Conservation (phyloP, 2,329 filamentous ascomycete species). For the Neonectria punicea region DNA sequence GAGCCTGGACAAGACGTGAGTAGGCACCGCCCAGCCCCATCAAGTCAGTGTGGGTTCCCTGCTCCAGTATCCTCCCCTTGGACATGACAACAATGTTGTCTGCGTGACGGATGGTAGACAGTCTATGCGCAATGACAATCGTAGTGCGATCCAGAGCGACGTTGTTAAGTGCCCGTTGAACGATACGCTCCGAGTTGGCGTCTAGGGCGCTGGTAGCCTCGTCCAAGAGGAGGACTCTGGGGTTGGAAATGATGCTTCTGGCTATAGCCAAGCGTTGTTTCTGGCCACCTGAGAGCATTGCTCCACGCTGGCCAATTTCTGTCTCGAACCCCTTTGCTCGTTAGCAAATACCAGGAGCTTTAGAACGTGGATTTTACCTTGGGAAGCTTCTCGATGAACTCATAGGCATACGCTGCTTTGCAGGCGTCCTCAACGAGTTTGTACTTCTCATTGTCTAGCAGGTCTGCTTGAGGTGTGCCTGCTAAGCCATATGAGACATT, state of each 20-base stretch:
- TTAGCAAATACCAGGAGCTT: too few species aligned
- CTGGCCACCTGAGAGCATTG: slow-evolving; percentile 72
- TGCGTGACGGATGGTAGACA: slow-evolving; percentile 51
- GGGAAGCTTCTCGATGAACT: slow-evolving; percentile 60
- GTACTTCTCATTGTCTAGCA: slow-evolving; percentile 41
- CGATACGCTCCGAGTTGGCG: slow-evolving; percentile 55
- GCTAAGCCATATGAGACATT: slow-evolving; percentile 64
- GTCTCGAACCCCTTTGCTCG: slow-evolving; percentile 57
- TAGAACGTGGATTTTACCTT: too few species aligned
- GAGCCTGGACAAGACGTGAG: slow-evolving; percentile 35
- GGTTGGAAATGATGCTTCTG: slow-evolving; percentile 69
- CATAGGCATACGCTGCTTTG: slow-evolving; percentile 59
- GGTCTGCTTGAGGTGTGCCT: slow-evolving; percentile 45
- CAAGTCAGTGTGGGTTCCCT: slow-evolving; percentile 56
- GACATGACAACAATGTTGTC: slow-evolving; percentile 45
- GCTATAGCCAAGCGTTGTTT: slow-evolving; percentile 73
- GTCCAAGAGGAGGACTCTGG: slow-evolving; percentile 70
- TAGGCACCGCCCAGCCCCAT: slow-evolving; percentile 56
- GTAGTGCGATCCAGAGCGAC: slow-evolving; percentile 67
- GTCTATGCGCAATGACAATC: slow-evolving; percentile 69
- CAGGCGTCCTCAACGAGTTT: slow-evolving; percentile 51
- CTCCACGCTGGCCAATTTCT: slow-evolving; percentile 69
- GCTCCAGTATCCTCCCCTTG: slow-evolving; percentile 31
- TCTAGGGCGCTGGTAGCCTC: slow-evolving; percentile 70
- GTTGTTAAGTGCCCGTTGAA: slow-evolving; percentile 63